Evolutionary conservation across 495 filamentous ascomycete species (phyloP), one percentile per base, ranked within the genome.

Genomic region (Penicillium manginii): DNA sequence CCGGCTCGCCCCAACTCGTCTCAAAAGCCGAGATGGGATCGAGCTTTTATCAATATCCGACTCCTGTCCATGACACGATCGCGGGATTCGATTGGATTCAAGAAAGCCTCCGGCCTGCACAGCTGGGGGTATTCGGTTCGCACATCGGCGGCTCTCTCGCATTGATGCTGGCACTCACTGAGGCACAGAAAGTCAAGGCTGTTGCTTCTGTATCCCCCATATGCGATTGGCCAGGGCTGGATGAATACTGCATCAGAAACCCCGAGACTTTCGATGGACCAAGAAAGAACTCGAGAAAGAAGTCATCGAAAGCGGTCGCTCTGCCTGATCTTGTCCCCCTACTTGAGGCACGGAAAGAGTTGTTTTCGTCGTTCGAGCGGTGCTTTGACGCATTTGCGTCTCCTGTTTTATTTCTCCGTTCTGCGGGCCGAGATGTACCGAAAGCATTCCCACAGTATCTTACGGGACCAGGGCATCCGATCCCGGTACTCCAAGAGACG

Each of bases 351-450:
- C 72, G 81, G 12, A 64, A 71, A 18, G 19, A 57, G 3, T 65
- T 81, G 21, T 87, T 87, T 62, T 21, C 64, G 3, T 75, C 70
- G 2, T 74, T 78, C 8, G 78, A 81, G 52, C 61, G 76, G 14
- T 84, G 74, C 61, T 85, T 85, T 43, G 84, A 86, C 58, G 71
- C 83, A 1, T 86, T 87, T 60, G 84, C 84, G 1, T 85, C 82
- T 5, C 84, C 84, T 0, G 69, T 84, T 8, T 73, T 84, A 4
- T 85, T 86, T 62, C 82, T 86, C 39, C 77, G 84, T 26, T 79
- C 81, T 1, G 61, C 81, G 0, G 78, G 75, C 1, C 67, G 65
- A 22, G 73, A 77, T 23, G 62, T 78, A 0, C 80, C 79, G 2
- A 59, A 59, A 15, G 14, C 45, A 0, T 76, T 73, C 42, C 73